phyloP scores from a whole-genome alignment of 2,329 filamentous ascomycete genomes.

The Chalaropsis thielavioides region DNA sequence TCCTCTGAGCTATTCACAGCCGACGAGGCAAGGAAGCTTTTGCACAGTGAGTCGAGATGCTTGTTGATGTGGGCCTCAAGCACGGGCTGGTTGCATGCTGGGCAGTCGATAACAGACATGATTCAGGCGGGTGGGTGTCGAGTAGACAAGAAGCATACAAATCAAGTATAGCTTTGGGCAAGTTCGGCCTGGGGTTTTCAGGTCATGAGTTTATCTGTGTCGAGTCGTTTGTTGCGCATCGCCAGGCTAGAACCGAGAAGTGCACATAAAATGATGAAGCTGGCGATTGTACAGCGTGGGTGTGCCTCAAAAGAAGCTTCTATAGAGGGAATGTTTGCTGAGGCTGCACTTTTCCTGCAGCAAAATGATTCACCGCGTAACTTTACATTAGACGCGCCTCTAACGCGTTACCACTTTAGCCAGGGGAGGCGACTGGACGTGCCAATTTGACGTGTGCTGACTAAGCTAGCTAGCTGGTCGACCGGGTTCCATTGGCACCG shows the following conservation, averaged over 20 bases:
- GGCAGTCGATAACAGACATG: slow-evolving; percentile 49
- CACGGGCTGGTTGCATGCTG: slow-evolving; percentile 64
- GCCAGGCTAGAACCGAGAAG: too few relatives aligned
- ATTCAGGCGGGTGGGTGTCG: not conserved
- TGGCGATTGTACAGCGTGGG: too few relatives aligned
- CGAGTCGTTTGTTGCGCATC: too few relatives aligned
- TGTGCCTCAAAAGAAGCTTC: too few relatives aligned
- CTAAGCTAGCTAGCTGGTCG: not conserved
- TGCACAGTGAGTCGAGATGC: slow-evolving; percentile 78
- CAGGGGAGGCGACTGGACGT: not conserved
- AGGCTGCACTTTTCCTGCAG: not conserved
- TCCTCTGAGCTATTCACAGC: slow-evolving; percentile 14
- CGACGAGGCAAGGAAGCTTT: slow-evolving; percentile 43
- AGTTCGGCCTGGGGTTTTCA: too few relatives aligned
- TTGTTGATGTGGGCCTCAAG: slow-evolving; percentile 65
- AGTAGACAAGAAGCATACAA: not conserved
- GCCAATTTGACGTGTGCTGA: not conserved
- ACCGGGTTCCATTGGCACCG: too few relatives aligned
- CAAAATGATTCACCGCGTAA: not conserved
- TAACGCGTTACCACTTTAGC: slow-evolving; percentile 1
- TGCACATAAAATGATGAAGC: too few relatives aligned
- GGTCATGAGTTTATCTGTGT: too few relatives aligned
- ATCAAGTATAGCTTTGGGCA: too few relatives aligned
- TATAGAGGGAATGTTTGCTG: not conserved
- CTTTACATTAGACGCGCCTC: not conserved